These are phyloP conservation scores for Apiospora malaysiana DNA, from an alignment of 2,329 filamentous ascomycete species.

Conservation along the genomic window DNA sequence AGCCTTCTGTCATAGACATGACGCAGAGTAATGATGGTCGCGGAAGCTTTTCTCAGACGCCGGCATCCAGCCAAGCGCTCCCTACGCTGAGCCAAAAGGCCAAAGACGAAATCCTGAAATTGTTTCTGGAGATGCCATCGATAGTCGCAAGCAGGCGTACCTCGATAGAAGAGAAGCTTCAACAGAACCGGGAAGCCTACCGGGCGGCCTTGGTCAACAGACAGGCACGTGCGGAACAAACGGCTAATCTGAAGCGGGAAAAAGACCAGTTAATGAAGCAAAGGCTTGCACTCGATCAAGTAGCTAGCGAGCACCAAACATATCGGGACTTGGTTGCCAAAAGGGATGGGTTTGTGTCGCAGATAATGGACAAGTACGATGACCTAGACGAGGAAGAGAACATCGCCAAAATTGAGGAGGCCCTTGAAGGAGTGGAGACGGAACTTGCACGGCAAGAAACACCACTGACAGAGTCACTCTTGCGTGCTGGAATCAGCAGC, in stretches of 20 bases:
- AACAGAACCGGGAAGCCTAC: slow-evolving; percentile 56
- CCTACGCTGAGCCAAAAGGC: slow-evolving; percentile 36
- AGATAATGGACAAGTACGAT: slow-evolving; percentile 56
- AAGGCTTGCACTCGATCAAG: slow-evolving; percentile 49
- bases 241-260: slow-evolving; percentile 54
- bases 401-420: slow-evolving; percentile 54
- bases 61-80: slow-evolving; percentile 26
- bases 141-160: slow-evolving; percentile 43
- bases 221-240: slow-evolving; percentile 46
- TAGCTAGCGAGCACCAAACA: slow-evolving; percentile 48
- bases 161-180: slow-evolving; percentile 48
- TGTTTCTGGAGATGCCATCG: slow-evolving; percentile 43
- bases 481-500: slow-evolving; percentile 53
- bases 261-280: slow-evolving; percentile 55
- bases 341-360: slow-evolving; percentile 52
- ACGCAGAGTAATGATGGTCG: slow-evolving; percentile 3
- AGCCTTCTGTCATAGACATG: slow-evolving; percentile 23
- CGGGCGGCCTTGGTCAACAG: slow-evolving; percentile 53
- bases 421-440: slow-evolving; percentile 41
- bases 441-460: slow-evolving; percentile 52
- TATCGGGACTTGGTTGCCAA: slow-evolving; percentile 50
- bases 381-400: slow-evolving; percentile 59
- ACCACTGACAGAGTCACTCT: slow-evolving; percentile 47
- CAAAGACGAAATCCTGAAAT: slow-evolving; percentile 42
- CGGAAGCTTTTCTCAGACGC: slow-evolving; percentile 21